phyloP scores from a whole-genome alignment of 768 basidiomycete genomes.

The Hygrocybe punicea region DNA sequence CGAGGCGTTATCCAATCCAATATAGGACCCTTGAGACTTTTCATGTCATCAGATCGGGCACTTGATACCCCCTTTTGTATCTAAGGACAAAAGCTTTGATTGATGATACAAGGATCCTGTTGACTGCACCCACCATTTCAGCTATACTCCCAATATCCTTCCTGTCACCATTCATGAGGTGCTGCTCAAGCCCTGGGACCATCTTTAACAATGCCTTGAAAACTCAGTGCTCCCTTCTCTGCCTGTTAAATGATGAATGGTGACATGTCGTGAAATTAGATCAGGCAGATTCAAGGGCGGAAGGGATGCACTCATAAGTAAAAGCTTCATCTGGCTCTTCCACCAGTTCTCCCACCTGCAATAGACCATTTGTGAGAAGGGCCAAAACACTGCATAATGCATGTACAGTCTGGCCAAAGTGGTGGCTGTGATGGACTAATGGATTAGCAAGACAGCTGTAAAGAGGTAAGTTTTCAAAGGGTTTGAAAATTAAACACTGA shows the following conservation, averaged over 20 bases:
- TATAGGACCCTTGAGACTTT: neutral
- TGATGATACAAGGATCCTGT: neutral
- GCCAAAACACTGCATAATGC: neutral
- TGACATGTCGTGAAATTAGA: neutral
- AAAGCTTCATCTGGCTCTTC: neutral
- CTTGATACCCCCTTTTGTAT: neutral
- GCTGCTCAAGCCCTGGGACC: neutral
- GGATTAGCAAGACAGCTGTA: neutral
- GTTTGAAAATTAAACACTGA: too few species aligned
- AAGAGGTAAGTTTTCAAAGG: too few species aligned
- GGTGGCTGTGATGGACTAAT: neutral
- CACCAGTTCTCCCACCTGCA: slow-evolving; percentile 1
- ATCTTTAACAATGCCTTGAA: neutral
- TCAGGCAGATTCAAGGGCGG: too few species aligned
- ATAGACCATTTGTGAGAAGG: neutral
- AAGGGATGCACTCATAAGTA: neutral
- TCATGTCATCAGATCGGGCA: neutral
- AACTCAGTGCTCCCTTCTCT: neutral
- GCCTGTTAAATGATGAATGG: neutral
- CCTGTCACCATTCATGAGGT: neutral
- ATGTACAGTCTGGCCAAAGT: neutral
- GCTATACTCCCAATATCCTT: neutral
- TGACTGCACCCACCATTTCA: neutral
- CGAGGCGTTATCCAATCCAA: slow-evolving; percentile 1
- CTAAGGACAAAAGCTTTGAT: neutral